Conservation (phyloP, 2,329 filamentous ascomycete genomes). For the Neonectria punicea region DNA sequence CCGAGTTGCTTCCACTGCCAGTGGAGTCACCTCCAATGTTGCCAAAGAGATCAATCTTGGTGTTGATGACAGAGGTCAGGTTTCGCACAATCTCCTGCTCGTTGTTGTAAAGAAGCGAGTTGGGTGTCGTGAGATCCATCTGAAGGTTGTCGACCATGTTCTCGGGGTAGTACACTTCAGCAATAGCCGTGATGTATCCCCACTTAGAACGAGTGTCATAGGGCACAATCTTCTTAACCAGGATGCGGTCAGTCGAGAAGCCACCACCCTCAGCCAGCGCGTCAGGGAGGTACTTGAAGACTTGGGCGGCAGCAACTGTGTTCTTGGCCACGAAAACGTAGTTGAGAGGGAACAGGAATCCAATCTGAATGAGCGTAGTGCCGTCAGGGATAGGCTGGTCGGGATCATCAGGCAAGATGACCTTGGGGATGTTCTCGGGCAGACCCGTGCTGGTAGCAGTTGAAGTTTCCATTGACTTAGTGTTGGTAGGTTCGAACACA, state of each 20-base stretch:
- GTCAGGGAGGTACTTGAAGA: conserved; percentile 81
- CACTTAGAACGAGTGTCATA: conserved; percentile 75
- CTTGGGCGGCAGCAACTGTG: conserved; percentile 80
- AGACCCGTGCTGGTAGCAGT: conserved; percentile 61
- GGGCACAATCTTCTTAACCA: conserved; percentile 78
- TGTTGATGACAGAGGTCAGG: conserved; percentile 85
- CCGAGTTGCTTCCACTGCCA: conserved; percentile 40
- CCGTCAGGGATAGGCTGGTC: conserved; percentile 66
- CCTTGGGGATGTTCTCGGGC: conserved; percentile 75
- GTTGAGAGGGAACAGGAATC: conserved; percentile 83
- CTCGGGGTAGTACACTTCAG: conserved; percentile 74
- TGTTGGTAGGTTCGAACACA: conserved; percentile 60
- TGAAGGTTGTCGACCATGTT: conserved; percentile 74
- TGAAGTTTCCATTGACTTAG: conserved; percentile 40
- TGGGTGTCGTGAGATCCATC: conserved; percentile 75
- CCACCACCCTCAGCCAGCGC: conserved; percentile 74
- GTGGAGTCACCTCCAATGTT: conserved; percentile 51
- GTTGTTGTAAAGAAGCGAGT: conserved; percentile 80
- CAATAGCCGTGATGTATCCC: conserved; percentile 85
- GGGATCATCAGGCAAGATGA: conserved; percentile 76
- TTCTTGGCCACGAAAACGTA: conserved; percentile 83
- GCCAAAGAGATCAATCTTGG: conserved; percentile 67
- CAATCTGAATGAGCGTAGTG: conserved; percentile 81
- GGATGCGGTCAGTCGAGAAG: conserved; percentile 65
- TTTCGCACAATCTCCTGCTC: conserved; percentile 72